Evolutionary conservation across 2,329 filamentous ascomycete species (phyloP).

Genomic region (Neopestalotiopsis rosae): DNA sequence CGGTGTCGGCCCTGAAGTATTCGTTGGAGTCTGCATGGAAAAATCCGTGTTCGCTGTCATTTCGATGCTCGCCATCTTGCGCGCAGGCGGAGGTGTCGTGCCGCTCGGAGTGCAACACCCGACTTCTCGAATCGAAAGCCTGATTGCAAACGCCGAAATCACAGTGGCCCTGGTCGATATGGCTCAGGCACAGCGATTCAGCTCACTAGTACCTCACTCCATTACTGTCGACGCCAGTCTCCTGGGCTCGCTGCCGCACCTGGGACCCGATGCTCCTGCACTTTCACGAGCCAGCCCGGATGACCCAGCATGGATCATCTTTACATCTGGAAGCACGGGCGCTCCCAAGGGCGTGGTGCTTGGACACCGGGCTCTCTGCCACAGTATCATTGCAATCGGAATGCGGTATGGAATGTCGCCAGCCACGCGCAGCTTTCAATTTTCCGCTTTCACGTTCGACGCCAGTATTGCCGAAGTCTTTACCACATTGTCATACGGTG

Average conservation of each 20-base stretch:
- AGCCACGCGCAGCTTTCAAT: slow-evolving; percentile 2
- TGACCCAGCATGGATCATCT: slow-evolving; percentile 11
- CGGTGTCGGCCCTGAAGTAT: slow-evolving; percentile 20
- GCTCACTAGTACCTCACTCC: background rate
- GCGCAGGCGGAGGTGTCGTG: slow-evolving; percentile 7
- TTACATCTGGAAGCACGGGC: slow-evolving; percentile 18
- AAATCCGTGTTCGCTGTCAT: slow-evolving; percentile 23
- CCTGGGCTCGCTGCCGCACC: background rate
- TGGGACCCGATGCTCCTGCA: background rate
- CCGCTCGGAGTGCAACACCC: background rate
- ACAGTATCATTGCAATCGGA: background rate
- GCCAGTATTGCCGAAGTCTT: slow-evolving; percentile 9
- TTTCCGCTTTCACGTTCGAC: slow-evolving; percentile 15
- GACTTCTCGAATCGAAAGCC: background rate
- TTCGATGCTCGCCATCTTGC: slow-evolving; percentile 25
- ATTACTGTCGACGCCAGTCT: background rate
- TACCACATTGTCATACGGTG: slow-evolving; percentile 5
- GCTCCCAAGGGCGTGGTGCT: slow-evolving; percentile 16
- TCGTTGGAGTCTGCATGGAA: slow-evolving; percentile 22
- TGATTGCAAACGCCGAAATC: background rate
- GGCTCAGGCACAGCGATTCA: background rate
- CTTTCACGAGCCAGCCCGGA: slow-evolving; percentile 7
- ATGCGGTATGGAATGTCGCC: background rate
- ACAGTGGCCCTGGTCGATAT: slow-evolving; percentile 5
- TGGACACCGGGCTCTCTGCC: slow-evolving; percentile 2